phyloP scores from a whole-genome alignment of 1,284 basidiomycete genomes.

The Ustilago trichophora region DNA sequence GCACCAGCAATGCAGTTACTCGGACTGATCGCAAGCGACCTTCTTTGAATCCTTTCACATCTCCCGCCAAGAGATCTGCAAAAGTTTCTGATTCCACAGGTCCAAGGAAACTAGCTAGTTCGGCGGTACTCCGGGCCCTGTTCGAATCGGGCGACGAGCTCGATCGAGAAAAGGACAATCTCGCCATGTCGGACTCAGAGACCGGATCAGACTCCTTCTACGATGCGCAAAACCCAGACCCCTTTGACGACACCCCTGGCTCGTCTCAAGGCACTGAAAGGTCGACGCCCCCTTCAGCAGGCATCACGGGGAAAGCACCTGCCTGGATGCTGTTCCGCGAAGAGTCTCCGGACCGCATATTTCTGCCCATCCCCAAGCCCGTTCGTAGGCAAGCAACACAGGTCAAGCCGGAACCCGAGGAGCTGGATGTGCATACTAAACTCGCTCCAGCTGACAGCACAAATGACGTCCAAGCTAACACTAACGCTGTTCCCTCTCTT shows the following conservation, averaged over 20 bases:
- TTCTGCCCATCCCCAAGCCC: too few relatives aligned
- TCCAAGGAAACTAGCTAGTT: too few relatives aligned
- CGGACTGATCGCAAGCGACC: background rate
- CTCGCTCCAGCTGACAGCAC: background rate
- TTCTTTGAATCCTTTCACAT: background rate
- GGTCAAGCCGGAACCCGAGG: background rate
- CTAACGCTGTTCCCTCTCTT: background rate
- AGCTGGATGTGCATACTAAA: background rate
- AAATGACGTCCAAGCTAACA: background rate
- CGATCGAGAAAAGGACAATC: too few relatives aligned
- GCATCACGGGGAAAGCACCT: background rate
- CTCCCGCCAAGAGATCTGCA: background rate
- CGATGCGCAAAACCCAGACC: background rate
- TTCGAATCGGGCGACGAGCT: background rate
- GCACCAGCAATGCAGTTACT: too few relatives aligned
- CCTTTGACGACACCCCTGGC: conserved; percentile 1
- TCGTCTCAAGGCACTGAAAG: conserved; percentile 5
- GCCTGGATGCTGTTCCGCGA: conserved; percentile 7
- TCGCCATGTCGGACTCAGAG: conserved; percentile 9
- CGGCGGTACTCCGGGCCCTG: background rate
- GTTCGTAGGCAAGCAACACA: too few relatives aligned
- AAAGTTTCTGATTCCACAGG: background rate
- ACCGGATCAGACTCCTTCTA: conserved; percentile 9
- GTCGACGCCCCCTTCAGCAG: conserved; percentile 4
- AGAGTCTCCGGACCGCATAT: conserved; percentile 1